These are phyloP conservation scores for Trametes sanguinea DNA, from an alignment of 768 basidiomycete species.

Conservation along the genomic window DNA sequence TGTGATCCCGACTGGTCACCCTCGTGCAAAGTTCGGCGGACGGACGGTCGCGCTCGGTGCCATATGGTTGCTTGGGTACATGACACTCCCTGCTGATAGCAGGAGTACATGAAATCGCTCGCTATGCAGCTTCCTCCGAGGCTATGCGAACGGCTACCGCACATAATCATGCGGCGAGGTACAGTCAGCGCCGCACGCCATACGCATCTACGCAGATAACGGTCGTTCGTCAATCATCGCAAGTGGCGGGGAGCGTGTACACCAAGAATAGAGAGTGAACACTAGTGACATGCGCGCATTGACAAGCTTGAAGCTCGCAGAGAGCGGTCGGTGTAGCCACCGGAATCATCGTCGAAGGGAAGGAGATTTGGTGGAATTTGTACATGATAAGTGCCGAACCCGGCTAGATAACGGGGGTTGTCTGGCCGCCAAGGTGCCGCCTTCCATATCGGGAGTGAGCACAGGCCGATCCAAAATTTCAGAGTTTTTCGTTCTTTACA, in stretches of 20 bases:
- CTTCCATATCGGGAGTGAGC: slow-evolving; percentile 16
- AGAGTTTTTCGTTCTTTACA: slow-evolving; percentile 13
- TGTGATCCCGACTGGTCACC: neutral
- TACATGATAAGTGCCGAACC: neutral
- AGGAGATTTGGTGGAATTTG: neutral
- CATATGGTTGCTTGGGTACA: slow-evolving; percentile 15
- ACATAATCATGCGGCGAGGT: slow-evolving; percentile 10
- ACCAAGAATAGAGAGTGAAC: neutral
- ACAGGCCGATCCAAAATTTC: slow-evolving; percentile 16
- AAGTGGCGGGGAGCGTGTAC: neutral
- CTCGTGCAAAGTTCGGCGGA: neutral
- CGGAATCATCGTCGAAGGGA: neutral
- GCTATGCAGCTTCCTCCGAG: slow-evolving; percentile 10
- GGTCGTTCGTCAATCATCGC: neutral
- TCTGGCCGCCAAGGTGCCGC: neutral
- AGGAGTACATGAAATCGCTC: slow-evolving; percentile 1
- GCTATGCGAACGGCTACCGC: slow-evolving; percentile 18
- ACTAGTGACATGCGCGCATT: neutral
- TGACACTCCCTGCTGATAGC: slow-evolving; percentile 6
- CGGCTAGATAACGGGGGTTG: neutral
- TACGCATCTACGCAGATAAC: slow-evolving; percentile 15
- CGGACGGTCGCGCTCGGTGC: neutral
- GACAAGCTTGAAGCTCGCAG: neutral
- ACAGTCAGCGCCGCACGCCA: slow-evolving; percentile 9
- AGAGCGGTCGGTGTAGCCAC: neutral